Conservation (phyloP, 768 basidiomycete genomes). For the Aureoboletus auriporus region DNA sequence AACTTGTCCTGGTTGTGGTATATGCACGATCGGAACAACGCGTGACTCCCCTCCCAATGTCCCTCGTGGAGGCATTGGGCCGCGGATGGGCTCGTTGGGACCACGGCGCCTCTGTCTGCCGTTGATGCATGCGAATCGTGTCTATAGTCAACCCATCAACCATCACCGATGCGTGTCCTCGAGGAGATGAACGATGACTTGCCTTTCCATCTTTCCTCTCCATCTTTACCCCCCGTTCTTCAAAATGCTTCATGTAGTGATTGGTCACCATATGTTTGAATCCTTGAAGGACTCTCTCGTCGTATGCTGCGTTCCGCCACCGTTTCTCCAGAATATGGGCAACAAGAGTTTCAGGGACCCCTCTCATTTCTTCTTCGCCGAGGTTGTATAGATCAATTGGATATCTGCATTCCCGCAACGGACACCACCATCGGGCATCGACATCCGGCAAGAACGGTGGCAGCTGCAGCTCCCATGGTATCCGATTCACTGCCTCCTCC, state of each 20-base stretch:
- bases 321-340: constrained; percentile 26
- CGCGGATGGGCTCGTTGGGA: constrained; percentile 7
- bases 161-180: neutral
- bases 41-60: constrained; percentile 22
- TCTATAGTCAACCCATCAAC: constrained; percentile 7
- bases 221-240: constrained; percentile 15
- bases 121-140: constrained; percentile 6
- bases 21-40: constrained; percentile 23
- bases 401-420: constrained; percentile 39
- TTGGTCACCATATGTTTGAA: constrained; percentile 23
- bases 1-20: constrained; percentile 3
- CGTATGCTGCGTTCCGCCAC: constrained; percentile 37
- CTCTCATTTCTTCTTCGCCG: constrained; percentile 29
- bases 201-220: constrained; percentile 17
- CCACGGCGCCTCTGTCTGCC: constrained; percentile 2
- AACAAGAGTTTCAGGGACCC: constrained; percentile 19
- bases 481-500: constrained; percentile 22
- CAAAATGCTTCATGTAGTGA: constrained; percentile 25
- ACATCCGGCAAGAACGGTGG: constrained; percentile 40
- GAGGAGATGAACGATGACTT: constrained; percentile 1
- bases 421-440: constrained; percentile 52
- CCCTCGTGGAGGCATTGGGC: constrained; percentile 23
- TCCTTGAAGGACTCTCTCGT: constrained; percentile 17
- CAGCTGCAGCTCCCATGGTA: constrained; percentile 36
- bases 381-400: constrained; percentile 44